phyloP scores from a whole-genome alignment of 1,139 yeast species.

The Suzukiozyma palmioleophila region DNA sequence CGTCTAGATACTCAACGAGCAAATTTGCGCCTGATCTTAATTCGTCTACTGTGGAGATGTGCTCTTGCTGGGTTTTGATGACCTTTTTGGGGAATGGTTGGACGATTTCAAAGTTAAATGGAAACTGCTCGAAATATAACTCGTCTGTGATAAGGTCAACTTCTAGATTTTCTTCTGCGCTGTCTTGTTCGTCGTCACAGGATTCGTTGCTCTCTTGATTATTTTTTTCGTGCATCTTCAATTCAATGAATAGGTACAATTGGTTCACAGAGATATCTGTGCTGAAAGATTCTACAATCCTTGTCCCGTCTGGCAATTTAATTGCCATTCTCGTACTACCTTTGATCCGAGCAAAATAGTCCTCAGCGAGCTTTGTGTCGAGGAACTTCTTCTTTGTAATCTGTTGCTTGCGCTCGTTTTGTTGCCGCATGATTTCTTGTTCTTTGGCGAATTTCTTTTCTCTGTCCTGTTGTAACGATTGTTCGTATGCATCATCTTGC shows the following conservation, averaged over 20 bases:
- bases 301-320: slow-evolving; percentile 52
- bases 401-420: slow-evolving; percentile 11
- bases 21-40: slow-evolving; percentile 38
- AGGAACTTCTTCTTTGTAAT: slow-evolving; percentile 13
- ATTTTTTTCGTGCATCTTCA: slow-evolving; percentile 22
- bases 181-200: slow-evolving; percentile 11
- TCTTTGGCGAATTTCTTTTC: slow-evolving; percentile 31
- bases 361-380: slow-evolving; percentile 7
- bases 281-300: slow-evolving; percentile 54
- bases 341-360: slow-evolving; percentile 11
- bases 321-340: slow-evolving; percentile 28
- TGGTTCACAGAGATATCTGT: slow-evolving; percentile 50
- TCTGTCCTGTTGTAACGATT: slow-evolving; percentile 45
- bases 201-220: slow-evolving; percentile 11
- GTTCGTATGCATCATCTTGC: slow-evolving; percentile 54
- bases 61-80: slow-evolving; percentile 14
- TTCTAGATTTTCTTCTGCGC: slow-evolving; percentile 9
- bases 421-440: slow-evolving; percentile 18
- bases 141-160: slow-evolving; percentile 8
- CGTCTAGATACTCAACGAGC: slow-evolving; percentile 28
- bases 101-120: slow-evolving; percentile 35
- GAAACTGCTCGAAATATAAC: slow-evolving; percentile 21
- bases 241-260: slow-evolving; percentile 62
- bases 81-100: slow-evolving; percentile 43
- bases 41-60: slow-evolving; percentile 21